Evolutionary conservation across 768 basidiomycete genomes (phyloP), one percentile per base, ranked within the genome.

Genomic region (Mycena polygramma): DNA sequence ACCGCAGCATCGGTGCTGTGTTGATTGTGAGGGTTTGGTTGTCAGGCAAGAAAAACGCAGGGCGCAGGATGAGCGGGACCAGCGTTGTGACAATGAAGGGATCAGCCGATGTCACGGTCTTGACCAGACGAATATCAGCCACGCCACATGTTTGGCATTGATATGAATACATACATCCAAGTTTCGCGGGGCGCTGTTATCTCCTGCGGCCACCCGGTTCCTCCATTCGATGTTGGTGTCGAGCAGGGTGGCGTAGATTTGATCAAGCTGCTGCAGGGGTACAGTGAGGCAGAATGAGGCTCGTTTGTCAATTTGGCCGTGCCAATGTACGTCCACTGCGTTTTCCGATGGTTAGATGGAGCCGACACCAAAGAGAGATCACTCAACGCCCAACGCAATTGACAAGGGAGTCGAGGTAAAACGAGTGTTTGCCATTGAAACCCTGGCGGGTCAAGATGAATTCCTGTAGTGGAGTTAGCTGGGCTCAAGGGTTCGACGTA

Each of bases 281-380:
- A 61, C 46, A 13, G 20, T 24, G 19, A 61, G 19, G 15, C 59
- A 61, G 19, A 61, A 61, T 10, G 46, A 61, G n/a, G 46, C 59
- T 7, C 59, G 59, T 9, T 49, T 61, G 30, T 49, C 48, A 19
- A 61, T 30, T 3, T 61, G 30, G 1, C 59, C 59, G 36, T 61
- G 59, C 59, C 59, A 61, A 14, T 51, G 59, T 10, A 61, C 59
- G 7, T 61, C 46, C 5, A 61, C 59, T 61, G 46, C 35, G 22
- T 49, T 20, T 37, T 49, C n/a, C n/a, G n/a, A n/a, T 22, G 1
- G 36, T 63, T 26, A 63, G 17, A 63, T 41, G 36, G 7, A 19
- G 36, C 36, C 37, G 22, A n/a, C 19, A 41, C 37, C n/a, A 53
- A 63, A 11, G n/a, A 13, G 7, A 39, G 13, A 63, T 37, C 37